These are phyloP conservation scores for Leishmania braziliensis DNA, from an alignment of 208 protist species.

Conservation along the genomic window DNA sequence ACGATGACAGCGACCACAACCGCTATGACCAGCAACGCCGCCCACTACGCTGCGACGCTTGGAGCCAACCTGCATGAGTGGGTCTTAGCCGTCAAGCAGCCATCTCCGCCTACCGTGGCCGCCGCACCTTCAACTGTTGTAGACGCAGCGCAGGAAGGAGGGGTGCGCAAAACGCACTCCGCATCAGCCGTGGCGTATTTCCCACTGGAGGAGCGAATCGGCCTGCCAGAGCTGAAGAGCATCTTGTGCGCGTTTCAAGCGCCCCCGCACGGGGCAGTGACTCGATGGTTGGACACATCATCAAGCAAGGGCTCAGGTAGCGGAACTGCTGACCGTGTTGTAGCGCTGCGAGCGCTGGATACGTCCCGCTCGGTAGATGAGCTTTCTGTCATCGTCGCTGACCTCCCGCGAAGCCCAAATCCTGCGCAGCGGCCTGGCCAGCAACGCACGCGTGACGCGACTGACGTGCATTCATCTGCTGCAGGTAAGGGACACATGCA, in stretches of 20 bases:
- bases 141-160: not conserved
- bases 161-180: not conserved
- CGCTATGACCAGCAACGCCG: slow-evolving; percentile 3
- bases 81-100: slow-evolving; percentile 39
- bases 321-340: not conserved
- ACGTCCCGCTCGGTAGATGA: slow-evolving; percentile 16
- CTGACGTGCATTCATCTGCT: not conserved
- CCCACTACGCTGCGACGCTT: slow-evolving; percentile 9
- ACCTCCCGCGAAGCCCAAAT: not conserved
- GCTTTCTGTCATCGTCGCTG: slow-evolving; percentile 5
- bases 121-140: not conserved
- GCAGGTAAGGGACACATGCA: not conserved
- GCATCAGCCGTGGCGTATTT: not conserved
- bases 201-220: slow-evolving; percentile 57
- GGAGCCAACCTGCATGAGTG: slow-evolving; percentile 33
- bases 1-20: not conserved
- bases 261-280: not conserved
- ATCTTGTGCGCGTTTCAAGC: slow-evolving; percentile 56
- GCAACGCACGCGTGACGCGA: not conserved
- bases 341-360: not conserved
- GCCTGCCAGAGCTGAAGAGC: slow-evolving; percentile 44
- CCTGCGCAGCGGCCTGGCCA: not conserved
- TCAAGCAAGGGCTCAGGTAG: too few species aligned
- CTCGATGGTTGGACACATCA: not conserved
- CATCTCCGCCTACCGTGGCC: not conserved